These are phyloP conservation scores for Delonix regia DNA, from an alignment of 306 rosid species.

Conservation along the genomic window DNA sequence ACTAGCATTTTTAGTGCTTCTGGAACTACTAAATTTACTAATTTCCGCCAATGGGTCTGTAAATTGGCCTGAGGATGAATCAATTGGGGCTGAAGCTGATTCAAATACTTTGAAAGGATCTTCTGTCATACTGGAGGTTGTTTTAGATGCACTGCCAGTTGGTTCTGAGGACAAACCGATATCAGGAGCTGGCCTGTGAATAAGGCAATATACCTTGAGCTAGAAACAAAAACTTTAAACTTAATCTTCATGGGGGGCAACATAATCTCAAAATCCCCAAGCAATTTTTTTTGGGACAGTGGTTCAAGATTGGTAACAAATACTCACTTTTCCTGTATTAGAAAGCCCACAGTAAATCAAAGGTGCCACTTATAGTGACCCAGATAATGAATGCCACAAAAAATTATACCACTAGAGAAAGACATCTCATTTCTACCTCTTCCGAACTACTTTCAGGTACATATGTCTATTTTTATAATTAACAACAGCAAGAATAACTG, in stretches of 20 bases:
- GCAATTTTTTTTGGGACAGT: no score
- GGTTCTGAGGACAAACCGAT: constrained; percentile 65
- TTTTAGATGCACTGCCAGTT: constrained; percentile 51
- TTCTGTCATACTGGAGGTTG: constrained; percentile 56
- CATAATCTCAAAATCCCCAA: constrained; percentile 27
- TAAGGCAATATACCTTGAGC: constrained; percentile 37
- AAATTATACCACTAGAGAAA: constrained; percentile 2
- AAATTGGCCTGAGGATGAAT: constrained; percentile 53
- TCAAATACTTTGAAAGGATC: constrained; percentile 71
- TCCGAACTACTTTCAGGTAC: not conserved
- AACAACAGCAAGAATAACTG: constrained; percentile 9
- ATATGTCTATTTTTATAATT: not conserved
- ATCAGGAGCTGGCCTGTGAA: constrained; percentile 69
- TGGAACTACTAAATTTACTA: constrained; percentile 66
- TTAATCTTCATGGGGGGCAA: not conserved
- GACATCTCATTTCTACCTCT: constrained; percentile 7
- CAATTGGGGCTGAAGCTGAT: constrained; percentile 50
- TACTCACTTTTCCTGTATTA: not conserved
- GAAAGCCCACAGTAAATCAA: constrained; percentile 6
- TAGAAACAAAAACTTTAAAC: not conserved
- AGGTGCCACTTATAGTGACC: constrained; percentile 11
- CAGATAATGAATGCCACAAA: constrained; percentile 9
- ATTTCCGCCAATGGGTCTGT: constrained; percentile 78
- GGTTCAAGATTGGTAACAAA: constrained; percentile 2
- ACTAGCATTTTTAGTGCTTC: constrained; percentile 55